Percentiles rank a stretch among this genome's conserved stretches.
phyloP scores from a whole-genome alignment of 2,329 filamentous ascomycete species.

The Alternaria triticimaculans region DNA sequence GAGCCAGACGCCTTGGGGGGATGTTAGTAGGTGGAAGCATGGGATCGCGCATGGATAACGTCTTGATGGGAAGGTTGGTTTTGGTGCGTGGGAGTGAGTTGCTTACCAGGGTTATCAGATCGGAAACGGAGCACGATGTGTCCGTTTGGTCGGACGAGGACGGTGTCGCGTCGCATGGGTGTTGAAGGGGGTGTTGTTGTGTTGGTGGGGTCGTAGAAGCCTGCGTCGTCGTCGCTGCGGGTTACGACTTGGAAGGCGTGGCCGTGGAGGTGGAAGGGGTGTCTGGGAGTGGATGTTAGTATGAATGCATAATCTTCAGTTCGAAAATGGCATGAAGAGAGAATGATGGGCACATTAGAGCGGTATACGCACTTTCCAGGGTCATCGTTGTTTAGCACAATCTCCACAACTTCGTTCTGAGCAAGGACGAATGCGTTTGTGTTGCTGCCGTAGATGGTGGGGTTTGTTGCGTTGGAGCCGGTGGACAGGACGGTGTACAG shows the following conservation, averaged over 20 bases:
- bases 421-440: constrained; percentile 68
- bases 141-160: constrained; percentile 61
- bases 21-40: not conserved
- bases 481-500: constrained; percentile 77
- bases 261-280: constrained; percentile 75
- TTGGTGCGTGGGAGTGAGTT: not conserved
- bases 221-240: constrained; percentile 43
- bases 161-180: constrained; percentile 60
- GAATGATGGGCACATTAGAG: constrained; percentile 64
- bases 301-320: not conserved
- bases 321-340: constrained; percentile 3
- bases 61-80: not conserved
- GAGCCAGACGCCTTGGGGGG: constrained; percentile 31
- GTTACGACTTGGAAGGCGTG: constrained; percentile 47
- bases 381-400: constrained; percentile 80
- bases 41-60: not conserved
- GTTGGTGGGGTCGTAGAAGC: constrained; percentile 56
- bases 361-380: constrained; percentile 55
- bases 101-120: constrained; percentile 55
- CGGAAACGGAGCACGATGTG: constrained; percentile 63
- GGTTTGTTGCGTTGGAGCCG: constrained; percentile 55
- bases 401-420: constrained; percentile 71
- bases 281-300: constrained; percentile 25
- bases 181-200: constrained; percentile 31
- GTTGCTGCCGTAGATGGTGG: constrained; percentile 59